Conservation (phyloP, 257 asterid genomes). For the Phtheirospermum japonicum region DNA sequence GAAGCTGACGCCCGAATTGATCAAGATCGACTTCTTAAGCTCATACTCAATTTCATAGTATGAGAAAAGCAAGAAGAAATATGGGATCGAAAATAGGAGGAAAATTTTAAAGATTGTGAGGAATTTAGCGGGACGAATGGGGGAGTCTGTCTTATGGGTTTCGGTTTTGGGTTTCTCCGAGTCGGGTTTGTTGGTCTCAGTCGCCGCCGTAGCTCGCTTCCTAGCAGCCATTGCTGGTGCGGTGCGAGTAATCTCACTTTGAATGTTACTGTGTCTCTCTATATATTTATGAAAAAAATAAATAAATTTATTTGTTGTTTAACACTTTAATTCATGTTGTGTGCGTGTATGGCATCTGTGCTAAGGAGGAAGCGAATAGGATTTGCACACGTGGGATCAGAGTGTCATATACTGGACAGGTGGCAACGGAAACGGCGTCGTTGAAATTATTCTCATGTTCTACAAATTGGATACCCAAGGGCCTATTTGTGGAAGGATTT, state of each 20-base stretch:
- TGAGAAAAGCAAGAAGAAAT: slow-evolving; percentile 45
- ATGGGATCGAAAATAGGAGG: slow-evolving; percentile 49
- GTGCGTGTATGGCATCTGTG: too few relatives aligned
- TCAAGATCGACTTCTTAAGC: slow-evolving; percentile 50
- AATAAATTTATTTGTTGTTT: background rate
- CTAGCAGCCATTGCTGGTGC: slow-evolving; percentile 48
- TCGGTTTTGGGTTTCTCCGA: slow-evolving; percentile 27
- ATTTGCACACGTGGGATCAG: too few relatives aligned
- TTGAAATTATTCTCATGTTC: too few relatives aligned
- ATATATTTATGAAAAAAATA: background rate
- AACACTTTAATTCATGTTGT: too few relatives aligned
- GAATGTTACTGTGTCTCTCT: background rate
- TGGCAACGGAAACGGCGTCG: too few relatives aligned
- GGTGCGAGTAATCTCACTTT: background rate
- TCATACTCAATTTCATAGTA: slow-evolving; percentile 51
- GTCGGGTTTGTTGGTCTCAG: slow-evolving; percentile 28
- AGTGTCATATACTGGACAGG: too few relatives aligned
- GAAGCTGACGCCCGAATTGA: slow-evolving; percentile 47
- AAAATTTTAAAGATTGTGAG: slow-evolving; percentile 39
- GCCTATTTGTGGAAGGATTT: too few relatives aligned
- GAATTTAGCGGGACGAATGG: slow-evolving; percentile 54
- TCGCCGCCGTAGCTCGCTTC: slow-evolving; percentile 39
- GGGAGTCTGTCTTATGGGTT: slow-evolving; percentile 35
- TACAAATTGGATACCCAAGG: too few relatives aligned
- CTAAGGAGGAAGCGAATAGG: too few relatives aligned